phyloP scores from a whole-genome alignment of 352 stramenopile genomes.

The Globisporangium radiosum region DNA sequence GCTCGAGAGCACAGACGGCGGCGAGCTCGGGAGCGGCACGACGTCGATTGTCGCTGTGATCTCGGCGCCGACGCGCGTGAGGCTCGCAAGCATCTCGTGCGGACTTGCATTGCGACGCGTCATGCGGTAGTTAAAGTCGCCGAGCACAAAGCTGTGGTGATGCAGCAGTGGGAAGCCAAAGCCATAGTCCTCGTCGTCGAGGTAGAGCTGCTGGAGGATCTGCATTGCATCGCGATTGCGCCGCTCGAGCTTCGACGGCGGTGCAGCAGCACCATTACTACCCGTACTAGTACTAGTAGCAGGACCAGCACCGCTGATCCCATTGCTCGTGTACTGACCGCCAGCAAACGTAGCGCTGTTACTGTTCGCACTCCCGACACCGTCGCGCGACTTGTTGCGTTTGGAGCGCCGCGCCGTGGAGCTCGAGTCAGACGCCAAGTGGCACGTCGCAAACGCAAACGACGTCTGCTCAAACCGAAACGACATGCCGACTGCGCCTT shows the following conservation, averaged over 20 bases:
- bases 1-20: slow-evolving; percentile 5
- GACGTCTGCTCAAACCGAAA: slow-evolving; percentile 55
- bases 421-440: slow-evolving; percentile 79
- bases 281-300: not conserved
- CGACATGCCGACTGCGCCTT: slow-evolving; percentile 54
- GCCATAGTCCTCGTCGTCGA: slow-evolving; percentile 79
- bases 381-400: slow-evolving; percentile 14
- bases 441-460: slow-evolving; percentile 71
- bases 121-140: slow-evolving; percentile 89
- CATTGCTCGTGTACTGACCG: no score
- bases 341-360: not conserved
- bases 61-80: slow-evolving; percentile 10
- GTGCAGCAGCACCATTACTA: not conserved
- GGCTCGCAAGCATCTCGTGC: slow-evolving; percentile 42
- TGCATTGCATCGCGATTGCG: slow-evolving; percentile 79
- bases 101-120: slow-evolving; percentile 34
- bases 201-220: slow-evolving; percentile 75
- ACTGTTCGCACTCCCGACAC: not conserved
- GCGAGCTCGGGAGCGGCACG: slow-evolving; percentile 6
- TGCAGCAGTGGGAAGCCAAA: slow-evolving; percentile 78
- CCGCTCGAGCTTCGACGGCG: slow-evolving; percentile 63
- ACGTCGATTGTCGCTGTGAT: slow-evolving; percentile 7
- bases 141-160: slow-evolving; percentile 86
- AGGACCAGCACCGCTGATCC: not conserved
- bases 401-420: slow-evolving; percentile 35